phyloP scores from a whole-genome alignment of 2,329 filamentous ascomycete genomes.

The Xylaria sp. region DNA sequence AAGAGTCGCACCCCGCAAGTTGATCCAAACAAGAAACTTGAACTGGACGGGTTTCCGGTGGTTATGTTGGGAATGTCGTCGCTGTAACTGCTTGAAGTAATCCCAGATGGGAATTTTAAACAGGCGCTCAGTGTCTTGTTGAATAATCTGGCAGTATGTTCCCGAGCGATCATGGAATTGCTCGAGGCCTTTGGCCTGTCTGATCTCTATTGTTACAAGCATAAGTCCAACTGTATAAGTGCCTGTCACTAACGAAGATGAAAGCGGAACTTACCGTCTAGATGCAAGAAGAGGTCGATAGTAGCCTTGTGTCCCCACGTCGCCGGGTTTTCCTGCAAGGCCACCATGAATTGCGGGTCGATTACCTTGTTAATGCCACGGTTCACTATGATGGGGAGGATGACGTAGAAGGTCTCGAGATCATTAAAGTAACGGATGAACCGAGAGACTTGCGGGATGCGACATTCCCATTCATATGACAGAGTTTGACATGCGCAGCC shows the following conservation, averaged over 20 bases:
- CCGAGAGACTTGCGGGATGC: slow-evolving; percentile 22
- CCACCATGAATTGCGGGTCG: too few species aligned
- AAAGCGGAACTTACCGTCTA: too few species aligned
- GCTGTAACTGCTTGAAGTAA: neutral
- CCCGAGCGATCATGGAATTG: slow-evolving; percentile 37
- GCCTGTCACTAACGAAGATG: too few species aligned
- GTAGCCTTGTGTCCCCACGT: too few species aligned
- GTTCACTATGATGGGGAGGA: slow-evolving; percentile 36
- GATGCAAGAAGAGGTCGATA: too few species aligned
- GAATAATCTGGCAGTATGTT: slow-evolving; percentile 40
- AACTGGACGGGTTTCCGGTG: neutral
- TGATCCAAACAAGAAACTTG: neutral
- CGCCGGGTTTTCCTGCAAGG: too few species aligned
- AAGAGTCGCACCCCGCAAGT: slow-evolving; percentile 1
- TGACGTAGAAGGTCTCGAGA: slow-evolving; percentile 48
- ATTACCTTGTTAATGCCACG: too few species aligned
- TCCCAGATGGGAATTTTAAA: neutral
- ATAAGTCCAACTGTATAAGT: too few species aligned
- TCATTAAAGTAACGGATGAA: slow-evolving; percentile 44
- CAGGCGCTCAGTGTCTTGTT: neutral
- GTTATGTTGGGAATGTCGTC: neutral
- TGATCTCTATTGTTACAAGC: neutral
- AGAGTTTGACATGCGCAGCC: neutral
- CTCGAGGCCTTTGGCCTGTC: neutral
- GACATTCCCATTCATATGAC: neutral